A percentile compares a stretch with the other conserved stretches of the same genome.
These are phyloP conservation scores for Neurospora pannonica DNA, from an alignment of 495 filamentous ascomycete genomes.

Conservation along the genomic window DNA sequence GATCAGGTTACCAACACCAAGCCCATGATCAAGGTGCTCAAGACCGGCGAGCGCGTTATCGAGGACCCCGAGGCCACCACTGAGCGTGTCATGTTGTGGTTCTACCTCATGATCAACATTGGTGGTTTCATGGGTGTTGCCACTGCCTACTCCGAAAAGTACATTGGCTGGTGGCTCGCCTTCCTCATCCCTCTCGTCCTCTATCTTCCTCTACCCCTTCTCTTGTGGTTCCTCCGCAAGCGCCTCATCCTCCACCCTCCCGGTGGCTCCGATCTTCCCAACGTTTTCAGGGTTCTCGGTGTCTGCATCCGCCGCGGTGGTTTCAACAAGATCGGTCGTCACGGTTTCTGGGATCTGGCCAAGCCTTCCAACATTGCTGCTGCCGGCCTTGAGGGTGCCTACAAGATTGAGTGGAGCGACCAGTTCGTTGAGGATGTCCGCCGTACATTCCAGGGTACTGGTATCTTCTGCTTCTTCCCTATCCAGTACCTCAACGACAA, in stretches of 20 bases:
- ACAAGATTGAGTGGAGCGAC: slow-evolving; percentile 38
- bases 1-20: slow-evolving; percentile 47
- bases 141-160: slow-evolving; percentile 38
- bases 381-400: slow-evolving; percentile 29
- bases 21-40: slow-evolving; percentile 33
- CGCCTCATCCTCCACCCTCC: slow-evolving; percentile 42
- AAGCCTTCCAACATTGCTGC: slow-evolving; percentile 50
- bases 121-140: slow-evolving; percentile 50
- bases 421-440: slow-evolving; percentile 49
- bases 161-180: slow-evolving; percentile 61
- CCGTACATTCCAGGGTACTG: slow-evolving; percentile 48
- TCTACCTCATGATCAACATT: slow-evolving; percentile 58
- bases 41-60: slow-evolving; percentile 45
- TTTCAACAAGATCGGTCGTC: slow-evolving; percentile 42
- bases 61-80: slow-evolving; percentile 51
- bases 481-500: slow-evolving; percentile 58
- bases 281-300: slow-evolving; percentile 44
- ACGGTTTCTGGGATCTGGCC: slow-evolving; percentile 55
- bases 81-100: slow-evolving; percentile 54
- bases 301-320: slow-evolving; percentile 48
- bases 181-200: slow-evolving; percentile 60
- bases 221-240: slow-evolving; percentile 45
- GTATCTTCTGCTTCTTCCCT: slow-evolving; percentile 57
- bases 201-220: slow-evolving; percentile 46
- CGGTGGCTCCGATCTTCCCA: slow-evolving; percentile 42